These are phyloP conservation scores for Kodamaea jinghongensis DNA, from an alignment of 805 yeast genomes.

Conservation along the genomic window DNA sequence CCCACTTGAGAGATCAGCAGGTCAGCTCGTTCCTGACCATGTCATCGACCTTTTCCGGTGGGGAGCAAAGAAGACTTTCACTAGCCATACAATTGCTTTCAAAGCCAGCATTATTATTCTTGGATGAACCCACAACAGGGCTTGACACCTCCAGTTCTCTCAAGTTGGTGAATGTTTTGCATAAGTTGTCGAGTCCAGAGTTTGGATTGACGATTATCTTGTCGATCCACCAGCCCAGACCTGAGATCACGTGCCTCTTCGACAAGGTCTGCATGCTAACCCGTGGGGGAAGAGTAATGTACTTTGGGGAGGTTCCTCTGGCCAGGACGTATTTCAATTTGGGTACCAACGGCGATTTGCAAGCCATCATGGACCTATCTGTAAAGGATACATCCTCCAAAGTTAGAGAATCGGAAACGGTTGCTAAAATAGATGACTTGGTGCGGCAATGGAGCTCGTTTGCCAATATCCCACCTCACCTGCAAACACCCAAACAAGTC, in stretches of 20 bases:
- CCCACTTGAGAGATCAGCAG: conserved; percentile 57
- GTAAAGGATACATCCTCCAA: conserved; percentile 14
- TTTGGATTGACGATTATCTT: conserved; percentile 24
- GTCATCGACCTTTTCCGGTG: conserved; percentile 20
- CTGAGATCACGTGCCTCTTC: conserved; percentile 21
- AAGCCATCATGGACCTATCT: conserved; percentile 14
- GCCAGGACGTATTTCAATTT: conserved; percentile 10
- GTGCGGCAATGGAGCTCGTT: conserved; percentile 11
- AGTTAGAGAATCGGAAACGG: conserved; percentile 9
- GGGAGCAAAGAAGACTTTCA: conserved; percentile 25
- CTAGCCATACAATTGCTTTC: conserved; percentile 25
- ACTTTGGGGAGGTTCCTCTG: conserved; percentile 19
- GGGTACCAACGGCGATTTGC: conserved; percentile 4
- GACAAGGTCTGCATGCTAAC: conserved; percentile 25
- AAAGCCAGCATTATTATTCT: conserved; percentile 22
- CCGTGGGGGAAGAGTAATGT: conserved; percentile 25
- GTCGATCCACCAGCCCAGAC: conserved; percentile 27
- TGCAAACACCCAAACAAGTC: neutral
- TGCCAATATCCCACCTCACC: neutral
- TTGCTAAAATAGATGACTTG: conserved; percentile 10
- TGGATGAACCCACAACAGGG: conserved; percentile 31
- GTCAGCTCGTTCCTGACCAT: conserved; percentile 41
- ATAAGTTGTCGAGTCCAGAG: conserved; percentile 21
- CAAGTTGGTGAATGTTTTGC: conserved; percentile 21
- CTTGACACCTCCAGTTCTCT: conserved; percentile 26